Evolutionary conservation across 257 asterid genomes (phyloP).

Genomic region (Gentiana dahurica): DNA sequence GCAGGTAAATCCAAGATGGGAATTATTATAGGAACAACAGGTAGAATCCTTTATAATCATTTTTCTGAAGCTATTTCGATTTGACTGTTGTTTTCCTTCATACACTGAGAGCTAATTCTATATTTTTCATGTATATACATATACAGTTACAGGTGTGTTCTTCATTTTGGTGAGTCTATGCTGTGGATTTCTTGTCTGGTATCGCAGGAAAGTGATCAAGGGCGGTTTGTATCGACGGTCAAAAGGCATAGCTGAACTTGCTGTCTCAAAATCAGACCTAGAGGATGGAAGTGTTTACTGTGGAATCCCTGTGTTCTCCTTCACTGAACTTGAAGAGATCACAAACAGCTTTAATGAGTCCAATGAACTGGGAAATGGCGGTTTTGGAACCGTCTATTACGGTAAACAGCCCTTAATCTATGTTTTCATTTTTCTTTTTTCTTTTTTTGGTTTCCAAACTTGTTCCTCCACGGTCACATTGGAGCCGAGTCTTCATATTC

Average conservation of each 20-base stretch:
- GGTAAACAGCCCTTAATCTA: slow-evolving; percentile 30
- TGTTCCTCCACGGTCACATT: too few species aligned
- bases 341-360: slow-evolving; percentile 44
- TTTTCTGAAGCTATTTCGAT: too few species aligned
- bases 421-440: too few species aligned
- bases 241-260: slow-evolving; percentile 27
- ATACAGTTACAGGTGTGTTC: slow-evolving; percentile 22
- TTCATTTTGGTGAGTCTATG: neutral
- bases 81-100: too few species aligned
- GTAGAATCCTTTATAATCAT: too few species aligned
- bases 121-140: too few species aligned
- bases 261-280: slow-evolving; percentile 22
- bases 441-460: neutral
- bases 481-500: too few species aligned
- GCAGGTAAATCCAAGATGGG: slow-evolving; percentile 1
- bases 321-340: slow-evolving; percentile 47
- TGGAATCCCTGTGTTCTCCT: slow-evolving; percentile 54
- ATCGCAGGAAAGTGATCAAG: slow-evolving; percentile 26
- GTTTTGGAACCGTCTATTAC: slow-evolving; percentile 68
- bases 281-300: slow-evolving; percentile 32
- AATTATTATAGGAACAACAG: slow-evolving; percentile 4
- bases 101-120: too few species aligned
- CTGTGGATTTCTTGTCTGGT: slow-evolving; percentile 12
- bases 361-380: slow-evolving; percentile 71
- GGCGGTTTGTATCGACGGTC: slow-evolving; percentile 16